phyloP scores from a whole-genome alignment of 2,329 filamentous ascomycete genomes.

The Fusarium brachygibbosum region DNA sequence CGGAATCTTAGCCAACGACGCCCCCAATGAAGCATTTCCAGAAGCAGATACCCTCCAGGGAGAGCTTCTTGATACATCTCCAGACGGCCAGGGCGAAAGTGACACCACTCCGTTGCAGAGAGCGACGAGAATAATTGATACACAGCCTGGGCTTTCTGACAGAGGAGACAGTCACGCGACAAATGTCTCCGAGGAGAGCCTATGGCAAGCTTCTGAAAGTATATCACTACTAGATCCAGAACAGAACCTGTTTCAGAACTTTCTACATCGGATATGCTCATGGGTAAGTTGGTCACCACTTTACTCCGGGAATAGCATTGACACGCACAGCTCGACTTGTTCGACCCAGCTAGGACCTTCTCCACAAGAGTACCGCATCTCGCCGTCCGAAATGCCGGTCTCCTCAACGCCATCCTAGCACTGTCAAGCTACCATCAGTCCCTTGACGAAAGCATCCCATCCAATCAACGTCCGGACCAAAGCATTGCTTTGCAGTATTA shows the following conservation, averaged over 20 bases:
- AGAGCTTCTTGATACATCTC: slow-evolving; percentile 16
- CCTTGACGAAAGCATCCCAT: slow-evolving; percentile 6
- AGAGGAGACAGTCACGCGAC: background rate
- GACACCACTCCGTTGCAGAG: slow-evolving; percentile 33
- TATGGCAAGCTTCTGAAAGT: slow-evolving; percentile 43
- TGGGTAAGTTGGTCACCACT: slow-evolving; percentile 27
- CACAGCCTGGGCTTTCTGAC: slow-evolving; percentile 8
- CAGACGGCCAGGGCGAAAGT: slow-evolving; percentile 9
- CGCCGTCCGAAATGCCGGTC: slow-evolving; percentile 60
- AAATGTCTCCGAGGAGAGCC: slow-evolving; percentile 18
- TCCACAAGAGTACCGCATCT: slow-evolving; percentile 43
- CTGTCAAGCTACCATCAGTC: slow-evolving; percentile 56
- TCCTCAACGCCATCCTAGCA: slow-evolving; percentile 70
- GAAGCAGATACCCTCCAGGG: slow-evolving; percentile 16
- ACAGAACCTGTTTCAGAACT: slow-evolving; percentile 44
- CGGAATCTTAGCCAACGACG: slow-evolving; percentile 43
- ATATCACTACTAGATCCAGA: slow-evolving; percentile 42
- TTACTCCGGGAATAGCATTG: background rate
- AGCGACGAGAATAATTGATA: slow-evolving; percentile 42
- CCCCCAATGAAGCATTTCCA: background rate
- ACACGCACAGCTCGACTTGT: slow-evolving; percentile 38
- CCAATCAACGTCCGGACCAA: slow-evolving; percentile 13
- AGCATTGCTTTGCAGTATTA: slow-evolving; percentile 64
- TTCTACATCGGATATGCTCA: slow-evolving; percentile 45
- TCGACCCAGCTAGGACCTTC: slow-evolving; percentile 42